A percentile compares a stretch with the other conserved stretches of the same genome.
Conservation (phyloP, 2,329 filamentous ascomycete species). For the Ampelomyces quisqualis region DNA sequence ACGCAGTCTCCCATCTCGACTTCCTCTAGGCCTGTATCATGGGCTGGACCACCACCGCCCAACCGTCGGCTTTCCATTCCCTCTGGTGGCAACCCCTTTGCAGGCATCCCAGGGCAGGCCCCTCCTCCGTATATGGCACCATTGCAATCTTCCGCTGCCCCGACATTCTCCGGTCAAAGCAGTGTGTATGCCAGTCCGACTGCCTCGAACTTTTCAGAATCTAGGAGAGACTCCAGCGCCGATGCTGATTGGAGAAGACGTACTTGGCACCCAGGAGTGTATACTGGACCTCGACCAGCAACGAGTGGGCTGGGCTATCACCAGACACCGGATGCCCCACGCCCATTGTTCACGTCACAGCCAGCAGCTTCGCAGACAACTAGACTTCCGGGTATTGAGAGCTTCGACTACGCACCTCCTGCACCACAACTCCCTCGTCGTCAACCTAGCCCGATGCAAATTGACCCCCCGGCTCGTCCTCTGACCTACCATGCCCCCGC, state of each 20-base stretch:
- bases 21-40: conserved; percentile 68
- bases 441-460: conserved; percentile 72
- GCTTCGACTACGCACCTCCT: conserved; percentile 75
- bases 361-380: conserved; percentile 60
- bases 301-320: conserved; percentile 76
- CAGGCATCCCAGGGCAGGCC: conserved; percentile 62
- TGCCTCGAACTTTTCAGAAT: conserved; percentile 61
- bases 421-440: conserved; percentile 63
- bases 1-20: conserved; percentile 72
- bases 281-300: conserved; percentile 59
- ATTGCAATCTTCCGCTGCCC: conserved; percentile 56
- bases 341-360: conserved; percentile 57
- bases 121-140: conserved; percentile 59
- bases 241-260: conserved; percentile 80
- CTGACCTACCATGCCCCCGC: conserved; percentile 41
- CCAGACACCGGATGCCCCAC: conserved; percentile 65
- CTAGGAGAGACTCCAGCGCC: conserved; percentile 65
- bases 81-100: conserved; percentile 72
- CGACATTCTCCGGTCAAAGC: conserved; percentile 58
- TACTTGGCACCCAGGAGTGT: conserved; percentile 86
- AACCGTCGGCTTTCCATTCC: conserved; percentile 80
- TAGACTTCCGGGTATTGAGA: conserved; percentile 85
- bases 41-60: conserved; percentile 69
- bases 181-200: conserved; percentile 68
- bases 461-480: conserved; percentile 59